These are phyloP conservation scores for Tolypocladium inflatum DNA, from an alignment of 2,329 filamentous ascomycete species.

Conservation along the genomic window DNA sequence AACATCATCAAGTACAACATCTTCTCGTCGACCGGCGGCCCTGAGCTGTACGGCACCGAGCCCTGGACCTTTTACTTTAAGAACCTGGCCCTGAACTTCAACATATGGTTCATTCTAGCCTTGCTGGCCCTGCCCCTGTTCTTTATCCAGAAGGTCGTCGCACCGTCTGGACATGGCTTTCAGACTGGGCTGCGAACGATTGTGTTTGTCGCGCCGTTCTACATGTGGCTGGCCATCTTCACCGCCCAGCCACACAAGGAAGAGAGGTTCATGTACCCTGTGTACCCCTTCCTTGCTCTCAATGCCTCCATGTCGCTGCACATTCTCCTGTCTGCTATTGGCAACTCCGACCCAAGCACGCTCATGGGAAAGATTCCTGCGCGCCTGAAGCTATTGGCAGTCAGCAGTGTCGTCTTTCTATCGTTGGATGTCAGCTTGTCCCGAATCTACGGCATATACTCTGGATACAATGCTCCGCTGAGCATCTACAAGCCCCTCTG, in stretches of 20 bases:
- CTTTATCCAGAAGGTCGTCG: constrained; percentile 58
- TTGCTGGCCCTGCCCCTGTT: constrained; percentile 67
- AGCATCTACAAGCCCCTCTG: constrained; percentile 60
- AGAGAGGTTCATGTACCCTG: constrained; percentile 97
- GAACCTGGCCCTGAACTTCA: constrained; percentile 90
- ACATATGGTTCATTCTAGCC: constrained; percentile 82
- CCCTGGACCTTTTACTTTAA: constrained; percentile 95
- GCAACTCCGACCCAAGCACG: constrained; percentile 57
- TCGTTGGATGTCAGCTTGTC: constrained; percentile 58
- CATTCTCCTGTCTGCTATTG: constrained; percentile 66
- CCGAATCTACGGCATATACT: constrained; percentile 67
- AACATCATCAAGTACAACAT: constrained; percentile 97
- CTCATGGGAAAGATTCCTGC: constrained; percentile 64
- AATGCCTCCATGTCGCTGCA: constrained; percentile 83
- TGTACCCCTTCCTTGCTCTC: constrained; percentile 80
- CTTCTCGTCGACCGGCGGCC: constrained; percentile 72
- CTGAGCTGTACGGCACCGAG: constrained; percentile 89
- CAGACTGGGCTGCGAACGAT: constrained; percentile 65
- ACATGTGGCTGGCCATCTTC: constrained; percentile 90
- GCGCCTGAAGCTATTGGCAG: constrained; percentile 59
- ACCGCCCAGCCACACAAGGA: constrained; percentile 93
- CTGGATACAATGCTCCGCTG: constrained; percentile 75
- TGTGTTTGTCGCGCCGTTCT: constrained; percentile 77
- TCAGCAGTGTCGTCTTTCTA: constrained; percentile 50
- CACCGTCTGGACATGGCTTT: constrained; percentile 50